These are phyloP conservation scores for Irpex rosettiformis DNA, from an alignment of 1,284 basidiomycete genomes.

Conservation along the genomic window DNA sequence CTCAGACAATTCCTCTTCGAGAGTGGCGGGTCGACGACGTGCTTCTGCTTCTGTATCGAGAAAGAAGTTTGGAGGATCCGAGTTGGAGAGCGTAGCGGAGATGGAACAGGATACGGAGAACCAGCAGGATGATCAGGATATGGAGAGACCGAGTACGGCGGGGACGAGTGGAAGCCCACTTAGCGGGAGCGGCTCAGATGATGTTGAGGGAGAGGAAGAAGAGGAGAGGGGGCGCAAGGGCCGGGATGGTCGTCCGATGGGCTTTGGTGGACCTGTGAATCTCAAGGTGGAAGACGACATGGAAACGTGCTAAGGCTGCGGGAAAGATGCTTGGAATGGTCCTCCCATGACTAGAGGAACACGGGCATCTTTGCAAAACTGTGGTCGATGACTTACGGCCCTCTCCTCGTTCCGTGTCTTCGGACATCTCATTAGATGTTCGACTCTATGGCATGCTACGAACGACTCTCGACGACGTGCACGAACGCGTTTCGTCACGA, in stretches of 20 bases:
- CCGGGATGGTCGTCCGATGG: constrained; percentile 27
- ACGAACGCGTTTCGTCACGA: background rate
- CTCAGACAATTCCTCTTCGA: background rate
- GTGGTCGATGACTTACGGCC: constrained; percentile 3
- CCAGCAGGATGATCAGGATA: constrained; percentile 24
- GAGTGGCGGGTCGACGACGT: constrained; percentile 1
- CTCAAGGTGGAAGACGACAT: constrained; percentile 30
- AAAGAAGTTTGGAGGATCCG: constrained; percentile 25
- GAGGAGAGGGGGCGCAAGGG: constrained; percentile 27
- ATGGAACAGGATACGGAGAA: constrained; percentile 23
- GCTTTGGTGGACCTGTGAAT: constrained; percentile 21
- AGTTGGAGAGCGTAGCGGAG: constrained; percentile 31
- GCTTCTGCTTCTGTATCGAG: constrained; percentile 12
- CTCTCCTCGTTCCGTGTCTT: constrained; percentile 2
- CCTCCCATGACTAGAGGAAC: background rate
- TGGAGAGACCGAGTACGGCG: constrained; percentile 24
- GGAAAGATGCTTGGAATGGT: background rate
- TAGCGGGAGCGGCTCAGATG: constrained; percentile 20
- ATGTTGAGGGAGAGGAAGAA: constrained; percentile 22
- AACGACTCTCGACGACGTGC: background rate
- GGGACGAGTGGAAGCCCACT: constrained; percentile 20
- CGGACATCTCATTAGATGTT: background rate
- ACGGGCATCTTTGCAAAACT: constrained; percentile 1
- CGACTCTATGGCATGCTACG: background rate
- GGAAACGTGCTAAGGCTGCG: constrained; percentile 23